phyloP scores from a whole-genome alignment of 2,329 filamentous ascomycete genomes.

The Cephalotrichum gorgonifer region DNA sequence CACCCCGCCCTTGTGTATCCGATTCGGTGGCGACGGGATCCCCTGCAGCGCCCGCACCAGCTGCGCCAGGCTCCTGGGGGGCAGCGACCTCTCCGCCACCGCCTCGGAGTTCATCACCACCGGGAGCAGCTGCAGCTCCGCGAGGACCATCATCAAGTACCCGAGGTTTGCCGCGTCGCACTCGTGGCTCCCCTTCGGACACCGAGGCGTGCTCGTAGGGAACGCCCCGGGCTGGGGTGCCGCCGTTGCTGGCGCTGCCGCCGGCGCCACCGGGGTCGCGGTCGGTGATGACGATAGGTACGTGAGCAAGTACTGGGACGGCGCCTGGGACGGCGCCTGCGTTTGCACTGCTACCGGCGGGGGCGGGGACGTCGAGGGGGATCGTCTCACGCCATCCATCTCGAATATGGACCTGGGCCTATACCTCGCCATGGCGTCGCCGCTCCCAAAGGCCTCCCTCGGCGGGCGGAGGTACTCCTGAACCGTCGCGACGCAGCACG shows the following conservation, averaged over 20 bases:
- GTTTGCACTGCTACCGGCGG: too few species aligned
- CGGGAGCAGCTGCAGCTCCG: constrained; percentile 33
- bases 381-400: constrained; percentile 12
- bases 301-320: not conserved
- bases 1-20: constrained; percentile 27
- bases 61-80: constrained; percentile 30
- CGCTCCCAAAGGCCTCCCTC: not conserved
- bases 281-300: constrained; percentile 8
- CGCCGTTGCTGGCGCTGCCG: constrained; percentile 4
- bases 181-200: constrained; percentile 35
- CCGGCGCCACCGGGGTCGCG: constrained; percentile 8
- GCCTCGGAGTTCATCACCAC: constrained; percentile 24
- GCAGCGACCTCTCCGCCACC: constrained; percentile 11
- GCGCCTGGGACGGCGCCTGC: not conserved
- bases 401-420: constrained; percentile 10
- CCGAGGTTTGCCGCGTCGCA: constrained; percentile 44
- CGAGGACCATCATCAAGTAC: constrained; percentile 41
- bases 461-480: constrained; percentile 31
- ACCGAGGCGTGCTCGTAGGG: constrained; percentile 30
- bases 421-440: constrained; percentile 13
- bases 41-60: constrained; percentile 31
- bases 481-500: constrained; percentile 30
- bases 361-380: constrained; percentile 9
- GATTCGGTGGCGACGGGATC: constrained; percentile 32
- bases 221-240: constrained; percentile 11